Percentiles rank a stretch among this genome's conserved stretches.
phyloP scores from a whole-genome alignment of 1,139 yeast genomes.

The Saccharomyces hybrid region DNA sequence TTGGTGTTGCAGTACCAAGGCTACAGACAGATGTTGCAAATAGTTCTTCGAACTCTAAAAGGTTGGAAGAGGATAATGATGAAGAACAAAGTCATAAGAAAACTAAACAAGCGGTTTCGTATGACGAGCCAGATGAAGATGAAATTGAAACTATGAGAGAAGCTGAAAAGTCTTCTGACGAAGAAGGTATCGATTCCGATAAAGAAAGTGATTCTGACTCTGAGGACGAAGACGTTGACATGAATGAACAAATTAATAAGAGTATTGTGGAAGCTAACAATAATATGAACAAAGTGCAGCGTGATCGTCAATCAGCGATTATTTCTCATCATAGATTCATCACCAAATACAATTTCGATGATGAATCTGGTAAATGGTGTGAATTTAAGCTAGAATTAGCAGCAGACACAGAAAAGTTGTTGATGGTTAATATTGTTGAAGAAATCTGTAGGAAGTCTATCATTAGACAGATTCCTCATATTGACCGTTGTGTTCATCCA shows the following conservation, averaged over 20 bases:
- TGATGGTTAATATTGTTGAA: constrained; percentile 96
- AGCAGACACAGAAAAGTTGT: constrained; percentile 81
- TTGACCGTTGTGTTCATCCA: constrained; percentile 91
- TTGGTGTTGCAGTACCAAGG: constrained; percentile 69
- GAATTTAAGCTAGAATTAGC: constrained; percentile 77
- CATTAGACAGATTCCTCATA: constrained; percentile 84
- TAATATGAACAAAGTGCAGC: constrained; percentile 52
- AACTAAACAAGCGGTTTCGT: constrained; percentile 80
- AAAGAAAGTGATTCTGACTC: constrained; percentile 37
- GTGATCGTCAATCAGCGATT: constrained; percentile 79
- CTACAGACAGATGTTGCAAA: constrained; percentile 41
- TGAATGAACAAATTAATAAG: constrained; percentile 28
- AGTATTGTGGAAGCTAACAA: constrained; percentile 31
- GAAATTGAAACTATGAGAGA: constrained; percentile 80
- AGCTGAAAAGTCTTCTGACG: constrained; percentile 70
- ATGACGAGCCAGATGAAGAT: constrained; percentile 92
- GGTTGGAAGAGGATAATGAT: constrained; percentile 55
- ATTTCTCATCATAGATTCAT: constrained; percentile 65
- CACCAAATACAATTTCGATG: constrained; percentile 83
- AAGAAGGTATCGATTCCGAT: constrained; percentile 38
- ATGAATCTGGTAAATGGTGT: constrained; percentile 85
- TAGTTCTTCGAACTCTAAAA: constrained; percentile 33
- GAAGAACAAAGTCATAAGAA: constrained; percentile 56
- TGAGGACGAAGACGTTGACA: constrained; percentile 35
- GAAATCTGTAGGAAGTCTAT: constrained; percentile 85